A percentile compares a stretch with the other conserved stretches of the same genome.
phyloP scores from a whole-genome alignment of 2,329 filamentous ascomycete genomes.

The Talaromyces rugulosus region DNA sequence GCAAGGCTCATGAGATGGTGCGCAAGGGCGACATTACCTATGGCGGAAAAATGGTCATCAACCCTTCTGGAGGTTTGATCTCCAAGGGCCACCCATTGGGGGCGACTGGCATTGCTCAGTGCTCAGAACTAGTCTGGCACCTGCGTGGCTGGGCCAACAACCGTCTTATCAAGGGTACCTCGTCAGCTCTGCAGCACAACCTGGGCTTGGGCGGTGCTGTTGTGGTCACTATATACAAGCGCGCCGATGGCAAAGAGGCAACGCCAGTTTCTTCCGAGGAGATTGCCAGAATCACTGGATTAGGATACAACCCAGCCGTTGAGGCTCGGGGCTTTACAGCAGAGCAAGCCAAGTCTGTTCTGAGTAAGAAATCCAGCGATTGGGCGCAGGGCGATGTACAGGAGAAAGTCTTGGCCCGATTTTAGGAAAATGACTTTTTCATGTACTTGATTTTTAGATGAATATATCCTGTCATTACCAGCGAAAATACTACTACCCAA shows the following conservation, averaged over 20 bases:
- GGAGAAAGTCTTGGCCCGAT: slow-evolving; percentile 68
- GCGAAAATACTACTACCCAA: not conserved
- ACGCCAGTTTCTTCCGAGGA: slow-evolving; percentile 57
- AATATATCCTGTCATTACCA: not conserved
- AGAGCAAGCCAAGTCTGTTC: slow-evolving; percentile 63
- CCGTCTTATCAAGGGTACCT: slow-evolving; percentile 64
- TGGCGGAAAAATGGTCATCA: slow-evolving; percentile 75
- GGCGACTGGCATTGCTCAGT: slow-evolving; percentile 91
- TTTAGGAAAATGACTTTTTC: slow-evolving; percentile 33
- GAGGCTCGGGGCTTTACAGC: slow-evolving; percentile 84
- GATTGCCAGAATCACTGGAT: slow-evolving; percentile 61
- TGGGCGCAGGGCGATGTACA: slow-evolving; percentile 77
- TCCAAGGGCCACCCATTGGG: slow-evolving; percentile 94
- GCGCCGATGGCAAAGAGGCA: slow-evolving; percentile 69
- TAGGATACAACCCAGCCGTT: slow-evolving; percentile 90
- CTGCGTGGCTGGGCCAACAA: slow-evolving; percentile 95
- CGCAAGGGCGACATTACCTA: slow-evolving; percentile 86
- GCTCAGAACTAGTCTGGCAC: slow-evolving; percentile 93
- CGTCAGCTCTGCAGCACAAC: slow-evolving; percentile 82
- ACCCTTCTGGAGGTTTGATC: slow-evolving; percentile 90
- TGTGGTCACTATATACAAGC: slow-evolving; percentile 83
- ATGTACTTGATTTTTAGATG: not conserved
- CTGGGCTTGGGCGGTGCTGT: slow-evolving; percentile 86
- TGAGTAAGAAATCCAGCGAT: slow-evolving; percentile 64
- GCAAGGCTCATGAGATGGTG: slow-evolving; percentile 89